Evolutionary conservation across 1,284 basidiomycete species (phyloP), one percentile per base, ranked within the genome.

Genomic region (Ustilago bromivora): DNA sequence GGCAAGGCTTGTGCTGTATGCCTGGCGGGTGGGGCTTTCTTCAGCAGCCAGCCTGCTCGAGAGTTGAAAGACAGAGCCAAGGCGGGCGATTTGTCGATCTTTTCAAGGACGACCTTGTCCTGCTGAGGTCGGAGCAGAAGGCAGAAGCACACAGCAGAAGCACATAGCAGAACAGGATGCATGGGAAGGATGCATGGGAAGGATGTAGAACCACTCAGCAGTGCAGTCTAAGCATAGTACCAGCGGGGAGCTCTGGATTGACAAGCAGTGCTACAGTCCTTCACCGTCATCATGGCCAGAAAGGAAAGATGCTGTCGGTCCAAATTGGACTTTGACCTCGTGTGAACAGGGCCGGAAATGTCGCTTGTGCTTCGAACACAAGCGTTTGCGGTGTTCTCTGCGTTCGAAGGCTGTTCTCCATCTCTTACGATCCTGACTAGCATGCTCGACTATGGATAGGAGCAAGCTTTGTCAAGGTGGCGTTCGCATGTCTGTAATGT

Each of bases 401-500:
- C 23, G 23, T 28, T 28, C 23, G 23, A 28, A 28, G 23, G 23
- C 23, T 3, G 23, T 28, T 3, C 23, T 28, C 23, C 23, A 3
- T 28, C 23, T 10, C 47, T 7, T 49, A 15, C 11, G 23, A 23
- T 19, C 8, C 46, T 49, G 19, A 49, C 8, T 23, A 10, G 46
- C 46, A 49, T 49, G 46, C 23, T 17, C 13, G 41, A 46, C 36
- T 10, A 9, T 38, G 36, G 36, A 9, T 13, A 38, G 36, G 36
- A 38, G 10, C 9, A 13, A 10, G 10, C 13, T 41, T 41, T 17
- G 40, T 17, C 12, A 35, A 32, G 31, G 51, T 53, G 51, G 51
- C 51, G 34, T 35, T 53, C 2, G 51, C 51, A 53, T 7, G 34
- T 53, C n/a, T 34, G 51, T n/a, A 53, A n/a, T 17, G 34, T 53